phyloP scores from a whole-genome alignment of 345 rosid genomes.

The Eucalyptus microcorys region DNA sequence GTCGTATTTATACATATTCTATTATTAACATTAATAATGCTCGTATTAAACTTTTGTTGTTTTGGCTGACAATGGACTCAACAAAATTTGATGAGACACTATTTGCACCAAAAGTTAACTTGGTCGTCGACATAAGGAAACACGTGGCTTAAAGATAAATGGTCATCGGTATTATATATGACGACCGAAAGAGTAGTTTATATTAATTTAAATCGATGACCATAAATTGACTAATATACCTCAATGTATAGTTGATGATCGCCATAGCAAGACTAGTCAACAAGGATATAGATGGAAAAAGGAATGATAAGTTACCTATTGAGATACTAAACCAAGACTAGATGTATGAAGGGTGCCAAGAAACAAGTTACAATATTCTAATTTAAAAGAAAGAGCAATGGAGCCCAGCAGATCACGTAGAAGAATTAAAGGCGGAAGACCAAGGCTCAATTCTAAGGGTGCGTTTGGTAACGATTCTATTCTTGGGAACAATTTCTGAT shows the following conservation, averaged over 20 bases:
- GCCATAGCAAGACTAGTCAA: no score
- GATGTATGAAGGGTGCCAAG: neutral
- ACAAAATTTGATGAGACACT: neutral
- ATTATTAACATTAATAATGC: neutral
- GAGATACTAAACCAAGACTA: neutral
- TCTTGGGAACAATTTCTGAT: no score
- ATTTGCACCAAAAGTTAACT: neutral
- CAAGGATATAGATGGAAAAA: no score
- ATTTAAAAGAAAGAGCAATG: neutral
- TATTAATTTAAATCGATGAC: no score
- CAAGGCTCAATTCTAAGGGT: accelerated
- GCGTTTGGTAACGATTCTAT: no score
- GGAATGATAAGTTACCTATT: no score
- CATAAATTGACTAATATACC: no score
- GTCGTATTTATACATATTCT: neutral
- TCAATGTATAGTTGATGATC: no score
- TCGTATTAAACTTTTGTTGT: neutral
- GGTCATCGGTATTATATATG: neutral
- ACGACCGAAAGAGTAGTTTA: neutral
- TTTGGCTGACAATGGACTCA: neutral
- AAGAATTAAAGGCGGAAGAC: neutral
- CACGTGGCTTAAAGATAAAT: neutral
- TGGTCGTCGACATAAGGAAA: neutral
- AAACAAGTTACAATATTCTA: neutral
- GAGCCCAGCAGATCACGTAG: neutral